phyloP scores from a whole-genome alignment of 2,329 filamentous ascomycete species.

The Botrytis paeoniae region DNA sequence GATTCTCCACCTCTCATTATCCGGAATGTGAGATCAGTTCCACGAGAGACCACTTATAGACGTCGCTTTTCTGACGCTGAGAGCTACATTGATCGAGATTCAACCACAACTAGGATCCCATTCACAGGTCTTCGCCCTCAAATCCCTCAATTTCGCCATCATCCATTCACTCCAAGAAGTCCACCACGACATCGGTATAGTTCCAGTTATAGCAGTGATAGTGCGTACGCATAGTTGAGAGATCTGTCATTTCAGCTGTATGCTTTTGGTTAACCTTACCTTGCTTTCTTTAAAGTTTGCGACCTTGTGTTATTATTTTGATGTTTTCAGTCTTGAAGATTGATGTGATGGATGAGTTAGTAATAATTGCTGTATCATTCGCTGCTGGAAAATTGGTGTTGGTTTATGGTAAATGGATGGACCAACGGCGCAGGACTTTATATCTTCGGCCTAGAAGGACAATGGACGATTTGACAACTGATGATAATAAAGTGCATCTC shows the following conservation, averaged over 20 bases:
- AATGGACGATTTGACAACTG: neutral
- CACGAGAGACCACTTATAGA: slow-evolving; percentile 16
- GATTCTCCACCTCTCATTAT: neutral
- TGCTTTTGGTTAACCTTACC: neutral
- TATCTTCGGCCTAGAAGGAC: neutral
- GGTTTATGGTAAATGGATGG: neutral
- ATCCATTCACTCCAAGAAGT: slow-evolving; percentile 13
- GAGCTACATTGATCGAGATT: neutral
- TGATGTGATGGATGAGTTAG: neutral
- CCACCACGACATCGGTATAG: slow-evolving; percentile 15
- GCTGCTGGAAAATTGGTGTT: neutral
- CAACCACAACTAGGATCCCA: neutral
- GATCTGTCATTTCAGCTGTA: neutral
- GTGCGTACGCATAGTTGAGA: neutral
- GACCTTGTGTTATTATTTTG: neutral
- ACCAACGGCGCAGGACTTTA: neutral
- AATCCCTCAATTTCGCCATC: neutral
- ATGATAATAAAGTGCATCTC: neutral
- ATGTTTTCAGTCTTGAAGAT: neutral
- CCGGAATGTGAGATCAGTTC: neutral
- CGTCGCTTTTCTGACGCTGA: slow-evolving; percentile 7
- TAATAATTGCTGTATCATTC: slow-evolving; percentile 1
- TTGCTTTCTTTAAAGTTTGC: neutral
- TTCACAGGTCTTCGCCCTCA: slow-evolving; percentile 18
- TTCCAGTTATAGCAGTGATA: slow-evolving; percentile 11